Evolutionary conservation across 2,329 filamentous ascomycete genomes (phyloP).

Genomic region (Ophiostoma novo-ulmi): DNA sequence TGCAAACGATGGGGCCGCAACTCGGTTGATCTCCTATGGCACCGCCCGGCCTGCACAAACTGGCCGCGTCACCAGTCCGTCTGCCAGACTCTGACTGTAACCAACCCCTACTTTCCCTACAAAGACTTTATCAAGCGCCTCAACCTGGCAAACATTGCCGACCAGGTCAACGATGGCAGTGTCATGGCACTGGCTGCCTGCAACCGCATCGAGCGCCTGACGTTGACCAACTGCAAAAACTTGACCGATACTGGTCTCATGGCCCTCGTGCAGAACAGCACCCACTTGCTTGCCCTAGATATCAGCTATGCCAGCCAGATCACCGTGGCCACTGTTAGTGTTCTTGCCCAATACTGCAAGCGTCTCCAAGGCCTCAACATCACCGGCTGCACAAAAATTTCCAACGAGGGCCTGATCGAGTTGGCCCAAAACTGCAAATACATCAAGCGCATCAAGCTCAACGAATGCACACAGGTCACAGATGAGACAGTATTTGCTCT

Average conservation of each 20-base stretch:
- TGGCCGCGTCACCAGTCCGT: constrained; percentile 79
- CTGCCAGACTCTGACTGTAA: constrained; percentile 67
- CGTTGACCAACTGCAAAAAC: constrained; percentile 80
- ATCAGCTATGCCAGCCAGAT: constrained; percentile 80
- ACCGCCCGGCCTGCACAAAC: constrained; percentile 82
- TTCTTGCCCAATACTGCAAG: constrained; percentile 74
- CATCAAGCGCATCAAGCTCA: constrained; percentile 91
- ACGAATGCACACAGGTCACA: constrained; percentile 79
- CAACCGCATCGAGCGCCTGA: constrained; percentile 87
- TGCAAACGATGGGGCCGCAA: constrained; percentile 91
- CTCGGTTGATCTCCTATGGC: constrained; percentile 89
- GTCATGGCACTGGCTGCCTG: constrained; percentile 75
- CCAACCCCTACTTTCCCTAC: constrained; percentile 81
- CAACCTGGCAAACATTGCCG: constrained; percentile 75
- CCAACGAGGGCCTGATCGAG: constrained; percentile 75
- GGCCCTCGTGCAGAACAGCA: constrained; percentile 71
- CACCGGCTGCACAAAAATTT: constrained; percentile 76
- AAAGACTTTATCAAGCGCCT: constrained; percentile 84
- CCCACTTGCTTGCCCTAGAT: constrained; percentile 79
- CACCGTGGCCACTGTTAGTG: constrained; percentile 72
- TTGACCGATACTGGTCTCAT: constrained; percentile 80
- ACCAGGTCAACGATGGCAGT: constrained; percentile 79
- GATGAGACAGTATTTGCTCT: constrained; percentile 80
- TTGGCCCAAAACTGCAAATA: constrained; percentile 79
- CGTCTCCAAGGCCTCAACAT: constrained; percentile 90